These are phyloP conservation scores for Plantago rigida DNA, from an alignment of 305 asterid species.

Conservation along the genomic window DNA sequence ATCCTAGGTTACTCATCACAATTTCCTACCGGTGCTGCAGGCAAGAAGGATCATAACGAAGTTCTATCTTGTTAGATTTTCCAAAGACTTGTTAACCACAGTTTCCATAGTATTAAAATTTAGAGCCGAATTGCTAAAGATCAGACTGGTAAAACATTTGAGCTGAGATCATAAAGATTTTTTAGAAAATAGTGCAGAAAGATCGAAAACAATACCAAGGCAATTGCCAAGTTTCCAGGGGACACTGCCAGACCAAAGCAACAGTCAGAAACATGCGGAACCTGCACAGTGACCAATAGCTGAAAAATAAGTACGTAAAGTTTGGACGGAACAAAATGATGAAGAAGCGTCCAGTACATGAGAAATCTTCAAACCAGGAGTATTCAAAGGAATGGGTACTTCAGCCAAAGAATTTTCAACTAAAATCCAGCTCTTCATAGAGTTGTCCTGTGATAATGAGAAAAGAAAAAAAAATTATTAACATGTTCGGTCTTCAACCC, in stretches of 20 bases:
- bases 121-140: not conserved
- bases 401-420: constrained; percentile 39
- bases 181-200: constrained; percentile 13
- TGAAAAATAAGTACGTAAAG: constrained; percentile 14
- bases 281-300: constrained; percentile 37
- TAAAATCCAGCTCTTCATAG: constrained; percentile 62
- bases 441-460: constrained; percentile 48
- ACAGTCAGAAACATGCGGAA: constrained; percentile 53
- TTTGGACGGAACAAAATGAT: constrained; percentile 17
- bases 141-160: not conserved
- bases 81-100: no score
- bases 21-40: no score
- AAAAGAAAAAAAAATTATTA: not conserved
- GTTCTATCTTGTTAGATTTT: no score
- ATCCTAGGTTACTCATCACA: no score
- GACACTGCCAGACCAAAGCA: constrained; percentile 88
- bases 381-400: constrained; percentile 55
- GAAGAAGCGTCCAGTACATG: constrained; percentile 41
- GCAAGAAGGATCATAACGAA: no score
- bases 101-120: not conserved
- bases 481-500: constrained; percentile 2
- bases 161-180: constrained; percentile 6
- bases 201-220: constrained; percentile 51
- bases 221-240: constrained; percentile 74
- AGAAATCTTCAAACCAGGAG: constrained; percentile 51